These are phyloP conservation scores for Fusarium palustre DNA, from an alignment of 2,329 filamentous ascomycete genomes.

Conservation along the genomic window DNA sequence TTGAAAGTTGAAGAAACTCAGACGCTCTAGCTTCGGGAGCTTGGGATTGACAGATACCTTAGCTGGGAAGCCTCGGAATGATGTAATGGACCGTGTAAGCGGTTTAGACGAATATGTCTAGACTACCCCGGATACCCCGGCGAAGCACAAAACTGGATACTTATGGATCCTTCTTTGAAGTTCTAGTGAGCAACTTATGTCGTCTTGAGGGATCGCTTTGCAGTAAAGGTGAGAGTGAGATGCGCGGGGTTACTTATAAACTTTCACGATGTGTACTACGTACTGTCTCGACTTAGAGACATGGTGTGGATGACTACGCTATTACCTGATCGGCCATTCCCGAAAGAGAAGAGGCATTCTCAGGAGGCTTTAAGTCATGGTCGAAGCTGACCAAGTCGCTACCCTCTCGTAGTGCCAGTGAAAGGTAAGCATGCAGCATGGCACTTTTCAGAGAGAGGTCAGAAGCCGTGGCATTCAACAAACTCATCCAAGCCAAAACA, in stretches of 20 bases:
- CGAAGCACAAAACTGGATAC: constrained; percentile 14
- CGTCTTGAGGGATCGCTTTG: not conserved
- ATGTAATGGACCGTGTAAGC: constrained; percentile 41
- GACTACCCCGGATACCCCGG: constrained; percentile 13
- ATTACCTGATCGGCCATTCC: constrained; percentile 22
- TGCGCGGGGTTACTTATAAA: constrained; percentile 35
- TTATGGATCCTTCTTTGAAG: not conserved
- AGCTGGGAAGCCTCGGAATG: constrained; percentile 27
- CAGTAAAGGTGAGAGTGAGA: not conserved
- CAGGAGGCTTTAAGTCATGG: not conserved
- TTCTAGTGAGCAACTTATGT: not conserved
- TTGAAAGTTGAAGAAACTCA: not conserved
- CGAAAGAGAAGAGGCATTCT: constrained; percentile 15
- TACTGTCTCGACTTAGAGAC: constrained; percentile 14
- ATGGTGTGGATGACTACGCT: constrained; percentile 31
- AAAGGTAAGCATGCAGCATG: not conserved
- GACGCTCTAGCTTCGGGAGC: constrained; percentile 5
- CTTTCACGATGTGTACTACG: constrained; percentile 31
- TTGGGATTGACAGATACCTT: not conserved
- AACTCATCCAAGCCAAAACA: not conserved
- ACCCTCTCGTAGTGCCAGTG: not conserved
- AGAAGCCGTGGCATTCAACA: not conserved
- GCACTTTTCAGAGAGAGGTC: not conserved
- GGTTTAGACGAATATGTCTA: constrained; percentile 7
- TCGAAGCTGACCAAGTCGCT: constrained; percentile 11